phyloP scores from a whole-genome alignment of 2,329 filamentous ascomycete species.

The Neonectria faginata region DNA sequence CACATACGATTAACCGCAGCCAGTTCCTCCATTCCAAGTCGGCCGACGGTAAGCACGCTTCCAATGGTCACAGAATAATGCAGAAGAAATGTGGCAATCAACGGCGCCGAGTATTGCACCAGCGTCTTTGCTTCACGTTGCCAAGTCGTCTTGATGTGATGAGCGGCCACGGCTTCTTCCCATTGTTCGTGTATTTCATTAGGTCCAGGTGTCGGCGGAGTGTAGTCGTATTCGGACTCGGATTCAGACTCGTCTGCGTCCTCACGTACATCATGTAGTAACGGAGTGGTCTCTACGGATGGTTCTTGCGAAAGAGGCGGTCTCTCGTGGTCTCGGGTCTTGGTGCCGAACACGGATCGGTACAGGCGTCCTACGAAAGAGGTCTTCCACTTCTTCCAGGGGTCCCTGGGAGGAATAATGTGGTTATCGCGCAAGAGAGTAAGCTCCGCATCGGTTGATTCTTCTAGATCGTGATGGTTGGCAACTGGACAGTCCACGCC shows the following conservation, averaged over 20 bases:
- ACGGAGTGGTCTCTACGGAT: constrained; percentile 22
- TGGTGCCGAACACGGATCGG: constrained; percentile 31
- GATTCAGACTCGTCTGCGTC: background rate
- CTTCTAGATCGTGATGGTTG: constrained; percentile 39
- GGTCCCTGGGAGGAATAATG: constrained; percentile 27
- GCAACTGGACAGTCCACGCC: constrained; percentile 33
- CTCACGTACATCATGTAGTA: constrained; percentile 13
- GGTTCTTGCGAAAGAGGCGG: constrained; percentile 12
- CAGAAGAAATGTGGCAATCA: constrained; percentile 76
- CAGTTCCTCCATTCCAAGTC: constrained; percentile 71
- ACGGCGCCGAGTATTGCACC: constrained; percentile 72
- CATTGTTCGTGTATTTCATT: constrained; percentile 57
- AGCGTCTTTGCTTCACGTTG: constrained; percentile 85
- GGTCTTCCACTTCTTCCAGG: constrained; percentile 14
- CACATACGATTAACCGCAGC: constrained; percentile 53
- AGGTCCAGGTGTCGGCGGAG: constrained; percentile 25
- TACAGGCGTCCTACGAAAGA: constrained; percentile 23
- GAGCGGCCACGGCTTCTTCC: constrained; percentile 83
- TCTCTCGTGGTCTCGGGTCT: constrained; percentile 32
- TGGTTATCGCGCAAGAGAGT: constrained; percentile 38
- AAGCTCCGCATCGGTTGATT: constrained; percentile 35
- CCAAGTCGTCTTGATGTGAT: constrained; percentile 88
- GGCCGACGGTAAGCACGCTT: constrained; percentile 79
- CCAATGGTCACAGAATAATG: constrained; percentile 84
- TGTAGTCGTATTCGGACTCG: constrained; percentile 18